Evolutionary conservation across 441 rosid genomes (phyloP).

Genomic region (Euphorbia schlechtendalii): DNA sequence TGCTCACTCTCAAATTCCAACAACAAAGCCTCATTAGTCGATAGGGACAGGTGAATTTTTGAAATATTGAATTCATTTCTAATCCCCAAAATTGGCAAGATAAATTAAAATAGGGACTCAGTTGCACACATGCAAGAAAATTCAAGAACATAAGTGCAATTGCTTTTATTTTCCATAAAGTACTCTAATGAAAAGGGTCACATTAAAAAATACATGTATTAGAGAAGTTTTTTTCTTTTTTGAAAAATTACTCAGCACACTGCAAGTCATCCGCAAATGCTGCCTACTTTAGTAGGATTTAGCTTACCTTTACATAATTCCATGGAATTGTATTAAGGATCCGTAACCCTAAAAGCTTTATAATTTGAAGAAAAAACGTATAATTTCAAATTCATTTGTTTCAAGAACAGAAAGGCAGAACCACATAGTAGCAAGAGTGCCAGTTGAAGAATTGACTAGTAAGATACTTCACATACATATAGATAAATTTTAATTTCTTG

Average conservation of each 20-base stretch:
- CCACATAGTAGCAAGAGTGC: background rate
- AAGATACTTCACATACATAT: conserved; percentile 2
- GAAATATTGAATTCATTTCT: background rate
- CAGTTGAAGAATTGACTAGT: background rate
- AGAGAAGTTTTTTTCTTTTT: background rate
- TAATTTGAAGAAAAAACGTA: background rate
- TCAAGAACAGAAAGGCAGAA: background rate
- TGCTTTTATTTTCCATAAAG: background rate
- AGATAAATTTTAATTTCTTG: background rate
- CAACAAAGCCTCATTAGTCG: background rate
- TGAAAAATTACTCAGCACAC: background rate
- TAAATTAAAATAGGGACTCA: background rate
- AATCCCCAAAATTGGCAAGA: background rate
- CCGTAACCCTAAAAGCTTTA: background rate
- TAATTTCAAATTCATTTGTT: background rate
- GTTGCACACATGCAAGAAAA: background rate
- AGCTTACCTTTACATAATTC: background rate
- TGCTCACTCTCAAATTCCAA: background rate
- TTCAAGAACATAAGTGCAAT: background rate
- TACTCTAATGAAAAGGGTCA: background rate
- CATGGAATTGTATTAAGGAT: background rate
- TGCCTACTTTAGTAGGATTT: background rate
- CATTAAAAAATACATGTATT: background rate
- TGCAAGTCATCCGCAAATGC: background rate
- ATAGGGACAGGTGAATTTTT: background rate